Evolutionary conservation across 2,329 filamentous ascomycete species (phyloP), one percentile per base, ranked within the genome.

Genomic region (Botryosphaeria dothidea): DNA sequence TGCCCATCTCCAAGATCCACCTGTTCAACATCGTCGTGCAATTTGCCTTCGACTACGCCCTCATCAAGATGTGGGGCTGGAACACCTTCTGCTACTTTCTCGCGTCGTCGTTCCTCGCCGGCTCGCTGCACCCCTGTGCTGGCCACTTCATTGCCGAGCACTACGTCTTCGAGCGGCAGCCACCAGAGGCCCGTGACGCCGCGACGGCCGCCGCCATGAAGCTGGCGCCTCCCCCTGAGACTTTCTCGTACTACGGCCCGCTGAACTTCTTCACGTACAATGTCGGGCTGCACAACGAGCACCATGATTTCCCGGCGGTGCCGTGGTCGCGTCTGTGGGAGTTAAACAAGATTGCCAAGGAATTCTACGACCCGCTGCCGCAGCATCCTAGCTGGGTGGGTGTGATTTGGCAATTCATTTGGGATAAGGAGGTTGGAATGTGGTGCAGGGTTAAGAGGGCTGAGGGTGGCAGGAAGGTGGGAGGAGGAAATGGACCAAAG

Each of bases 81-180:
- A 85, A 89, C 69, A 85, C 92, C 0, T 75, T 98, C 51, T 85
- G 88, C 68, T 99, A 99, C 82, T 83, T 99, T 46, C 82, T 99
- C 61, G 81, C 96, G 70, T 95, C 90, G 73, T 95, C 92, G 60
- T 98, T 99, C 84, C 86, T 99, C 2, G 95, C 95, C 1, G 95
- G 95, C 38, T 94, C 90, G 52, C 85, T 99, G 34, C 95, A 99
- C 80, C 95, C 95, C 3, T 92, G 94, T 66, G 95, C 95, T 0
- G 95, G 92, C 49, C 95, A 99, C 81, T 99, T 99, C 83, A 99
- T 99, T 78, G 93, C 95, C 65, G 95, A 99, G 82, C 95, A 99
- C 74, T 84, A 84, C 72, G 82, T 84, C 23, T 84, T 84, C 68
- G 71, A 78, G 66, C 73, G 74, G 31, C 72, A 74, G 0, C 73